phyloP scores from a whole-genome alignment of 2,329 filamentous ascomycete genomes.

The Bertia moriformis region DNA sequence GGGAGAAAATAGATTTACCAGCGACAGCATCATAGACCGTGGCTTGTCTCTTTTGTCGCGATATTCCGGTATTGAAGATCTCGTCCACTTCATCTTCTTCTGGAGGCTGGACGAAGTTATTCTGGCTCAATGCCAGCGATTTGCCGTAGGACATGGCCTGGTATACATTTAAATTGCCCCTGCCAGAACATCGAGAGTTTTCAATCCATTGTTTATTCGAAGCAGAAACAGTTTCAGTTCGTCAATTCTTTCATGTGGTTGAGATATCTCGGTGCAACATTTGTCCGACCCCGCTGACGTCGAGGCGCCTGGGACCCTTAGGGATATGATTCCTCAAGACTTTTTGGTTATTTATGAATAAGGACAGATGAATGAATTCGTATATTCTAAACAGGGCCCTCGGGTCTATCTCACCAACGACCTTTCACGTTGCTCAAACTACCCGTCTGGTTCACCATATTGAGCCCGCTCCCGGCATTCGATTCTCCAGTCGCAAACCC shows the following conservation, averaged over 20 bases:
- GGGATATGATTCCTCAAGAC: no score
- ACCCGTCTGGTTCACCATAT: not conserved
- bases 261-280: no score
- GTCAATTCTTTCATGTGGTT: no score
- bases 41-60: conserved; percentile 15
- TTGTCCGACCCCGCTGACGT: no score
- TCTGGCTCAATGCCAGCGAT: conserved; percentile 8
- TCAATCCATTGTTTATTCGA: no score
- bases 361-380: conserved; percentile 2
- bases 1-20: conserved; percentile 16
- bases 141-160: conserved; percentile 9
- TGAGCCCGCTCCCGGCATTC: not conserved
- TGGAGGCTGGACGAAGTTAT: conserved; percentile 6
- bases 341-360: no score
- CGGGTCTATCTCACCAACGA: not conserved
- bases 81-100: conserved; percentile 4
- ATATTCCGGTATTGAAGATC: conserved; percentile 3
- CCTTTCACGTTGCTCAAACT: conserved; percentile 1
- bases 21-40: conserved; percentile 45
- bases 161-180: conserved; percentile 1
- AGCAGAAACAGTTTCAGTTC: no score
- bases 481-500: not conserved
- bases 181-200: no score
- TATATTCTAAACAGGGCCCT: conserved; percentile 1
- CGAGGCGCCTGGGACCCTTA: no score